These are phyloP conservation scores for Wallacemonas sp. DNA, from an alignment of 208 protist genomes.

Conservation along the genomic window DNA sequence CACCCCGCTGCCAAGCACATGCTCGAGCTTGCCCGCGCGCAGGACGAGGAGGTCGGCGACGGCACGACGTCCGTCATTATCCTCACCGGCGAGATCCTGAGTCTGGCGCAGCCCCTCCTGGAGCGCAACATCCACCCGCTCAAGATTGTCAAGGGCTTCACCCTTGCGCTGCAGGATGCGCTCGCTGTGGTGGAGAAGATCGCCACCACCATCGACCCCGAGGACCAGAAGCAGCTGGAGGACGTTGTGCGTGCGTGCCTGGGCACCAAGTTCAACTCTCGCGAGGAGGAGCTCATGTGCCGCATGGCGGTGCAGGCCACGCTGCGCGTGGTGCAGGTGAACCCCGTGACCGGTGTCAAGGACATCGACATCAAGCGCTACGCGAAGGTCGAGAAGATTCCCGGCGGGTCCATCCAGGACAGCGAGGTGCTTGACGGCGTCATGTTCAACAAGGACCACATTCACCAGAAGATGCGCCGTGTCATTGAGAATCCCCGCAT, in stretches of 20 bases:
- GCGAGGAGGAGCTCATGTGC: slow-evolving; percentile 97
- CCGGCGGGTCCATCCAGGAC: slow-evolving; percentile 98
- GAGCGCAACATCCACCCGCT: slow-evolving; percentile 98
- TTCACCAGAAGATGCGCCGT: slow-evolving; percentile 98
- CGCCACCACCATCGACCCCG: slow-evolving; percentile 93
- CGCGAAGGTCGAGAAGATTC: slow-evolving; percentile 99
- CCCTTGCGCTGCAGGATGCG: slow-evolving; percentile 96
- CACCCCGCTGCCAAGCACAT: slow-evolving; percentile 99
- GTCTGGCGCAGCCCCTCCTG: slow-evolving; percentile 97
- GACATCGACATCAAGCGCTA: slow-evolving; percentile 99
- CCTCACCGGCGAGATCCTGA: slow-evolving; percentile 98
- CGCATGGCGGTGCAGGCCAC: slow-evolving; percentile 99
- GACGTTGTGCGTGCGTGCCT: slow-evolving; percentile 95
- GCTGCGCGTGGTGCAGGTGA: slow-evolving; percentile 88
- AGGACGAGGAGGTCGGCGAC: slow-evolving; percentile 99
- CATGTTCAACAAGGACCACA: slow-evolving; percentile 99
- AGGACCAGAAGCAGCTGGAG: slow-evolving; percentile 87
- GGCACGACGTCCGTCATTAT: slow-evolving; percentile 99
- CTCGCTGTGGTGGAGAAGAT: slow-evolving; percentile 94
- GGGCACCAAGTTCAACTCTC: slow-evolving; percentile 99
- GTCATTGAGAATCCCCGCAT: slow-evolving; percentile 99
- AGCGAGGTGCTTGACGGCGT: slow-evolving; percentile 98
- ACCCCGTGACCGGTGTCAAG: slow-evolving; percentile 83
- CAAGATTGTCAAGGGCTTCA: slow-evolving; percentile 98
- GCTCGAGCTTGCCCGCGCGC: slow-evolving; percentile 98